Base-by-base conservation (phyloP, 2,329 filamentous ascomycete species). In the Herpotrichia juniperi region DNA sequence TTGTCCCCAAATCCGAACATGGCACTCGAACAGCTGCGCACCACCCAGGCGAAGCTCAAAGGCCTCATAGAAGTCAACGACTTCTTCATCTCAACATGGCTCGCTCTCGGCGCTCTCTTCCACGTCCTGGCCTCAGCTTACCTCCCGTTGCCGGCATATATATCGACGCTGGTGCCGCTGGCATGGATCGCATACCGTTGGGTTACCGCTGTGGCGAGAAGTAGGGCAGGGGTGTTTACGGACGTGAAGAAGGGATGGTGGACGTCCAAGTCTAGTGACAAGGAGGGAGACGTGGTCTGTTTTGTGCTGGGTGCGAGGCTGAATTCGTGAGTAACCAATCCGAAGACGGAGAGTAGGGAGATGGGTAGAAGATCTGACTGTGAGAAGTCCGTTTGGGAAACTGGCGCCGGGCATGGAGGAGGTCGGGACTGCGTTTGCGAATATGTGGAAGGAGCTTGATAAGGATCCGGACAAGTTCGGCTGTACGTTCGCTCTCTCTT, bases 231-330 rank as follows among this genome's bases (percentile, higher is more conserved):
- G 7, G 12, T 7, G 12, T 28, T 28, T 12, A 6, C 26, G 26
- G 26, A 28, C 26, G 12, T 28, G 7, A 28, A 12, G 26, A 42
- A 31, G 49, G 17, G 8, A 11, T 21, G 24, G 4, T 31, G 21
- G n/a, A 4, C 8, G n/a, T 3, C 19, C 31, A 21, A 25, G 12
- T 8, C 24, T 5, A 12, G n/a, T 12, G 14, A 45, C 10, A 10
- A 22, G n/a, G 12, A 42, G 12, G 32, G 45, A 17, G 43, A 43
- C 11, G 24, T 51, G 10, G 49, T 51, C 4, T 19, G 47, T 9
- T 51, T 51, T 25, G 25, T 51, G 11, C 49, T 51, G 10, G 49
- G 42, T 4, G 49, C 49, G 24, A 30, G 49, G 11, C 8, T 42
- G 7, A 40, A 35, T 21, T 43, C 42, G 43, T 51, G 16, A 6